These are phyloP conservation scores for Lepidopterella palustris DNA, from an alignment of 495 filamentous ascomycete species.

Conservation along the genomic window DNA sequence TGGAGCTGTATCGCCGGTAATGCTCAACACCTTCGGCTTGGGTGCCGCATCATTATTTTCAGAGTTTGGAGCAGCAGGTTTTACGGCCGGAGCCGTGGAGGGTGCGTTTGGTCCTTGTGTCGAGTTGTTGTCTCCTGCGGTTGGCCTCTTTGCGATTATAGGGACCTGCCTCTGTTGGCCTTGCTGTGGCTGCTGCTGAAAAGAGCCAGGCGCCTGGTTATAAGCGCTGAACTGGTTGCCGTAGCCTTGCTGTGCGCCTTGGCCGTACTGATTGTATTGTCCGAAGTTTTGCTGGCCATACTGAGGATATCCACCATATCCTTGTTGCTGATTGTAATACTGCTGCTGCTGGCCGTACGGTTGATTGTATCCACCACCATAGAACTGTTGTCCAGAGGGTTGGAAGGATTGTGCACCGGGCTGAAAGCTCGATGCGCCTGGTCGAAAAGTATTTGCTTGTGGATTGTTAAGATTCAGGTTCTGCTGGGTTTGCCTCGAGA, in stretches of 20 bases:
- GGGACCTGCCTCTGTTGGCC: constrained; percentile 47
- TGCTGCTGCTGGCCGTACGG: constrained; percentile 41
- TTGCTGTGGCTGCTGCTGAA: constrained; percentile 49
- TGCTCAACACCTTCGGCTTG: constrained; percentile 65
- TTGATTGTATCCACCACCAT: constrained; percentile 49
- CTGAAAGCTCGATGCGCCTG: constrained; percentile 42
- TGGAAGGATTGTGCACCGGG: constrained; percentile 72
- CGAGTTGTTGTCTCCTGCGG: constrained; percentile 29
- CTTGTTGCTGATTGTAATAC: constrained; percentile 41
- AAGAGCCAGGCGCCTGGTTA: constrained; percentile 46
- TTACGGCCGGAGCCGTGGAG: constrained; percentile 40
- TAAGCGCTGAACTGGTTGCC: constrained; percentile 37
- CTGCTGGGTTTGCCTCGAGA: constrained; percentile 71
- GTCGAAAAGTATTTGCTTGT: constrained; percentile 54
- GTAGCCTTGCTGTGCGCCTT: constrained; percentile 34
- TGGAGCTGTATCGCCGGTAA: constrained; percentile 49
- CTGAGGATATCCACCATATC: constrained; percentile 29
- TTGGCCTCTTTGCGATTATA: constrained; percentile 58
- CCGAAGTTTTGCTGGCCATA: constrained; percentile 36
- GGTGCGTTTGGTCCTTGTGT: constrained; percentile 19
- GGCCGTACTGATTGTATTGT: constrained; percentile 9
- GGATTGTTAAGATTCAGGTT: constrained; percentile 61
- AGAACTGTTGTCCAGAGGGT: constrained; percentile 60
- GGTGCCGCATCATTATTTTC: constrained; percentile 44
- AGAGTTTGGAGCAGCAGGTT: constrained; percentile 41